These are phyloP conservation scores for Hyphodiscus sp. DNA, from an alignment of 2,329 filamentous ascomycete species.

Conservation along the genomic window DNA sequence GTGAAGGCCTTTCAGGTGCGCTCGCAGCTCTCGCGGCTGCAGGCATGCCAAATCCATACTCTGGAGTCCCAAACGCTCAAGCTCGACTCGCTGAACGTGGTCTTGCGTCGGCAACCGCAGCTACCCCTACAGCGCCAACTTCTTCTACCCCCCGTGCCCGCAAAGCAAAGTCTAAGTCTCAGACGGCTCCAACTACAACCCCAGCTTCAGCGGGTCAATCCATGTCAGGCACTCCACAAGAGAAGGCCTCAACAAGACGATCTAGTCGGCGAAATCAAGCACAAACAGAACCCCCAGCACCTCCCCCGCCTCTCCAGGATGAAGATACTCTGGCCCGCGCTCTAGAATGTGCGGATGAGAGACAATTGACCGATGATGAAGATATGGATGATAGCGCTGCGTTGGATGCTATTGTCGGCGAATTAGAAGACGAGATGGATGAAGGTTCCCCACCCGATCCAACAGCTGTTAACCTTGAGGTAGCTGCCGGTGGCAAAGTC, in stretches of 20 bases:
- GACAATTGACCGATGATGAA: conserved; percentile 69
- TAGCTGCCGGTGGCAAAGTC: conserved; percentile 78
- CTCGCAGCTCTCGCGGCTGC: conserved; percentile 74
- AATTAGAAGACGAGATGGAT: conserved; percentile 77
- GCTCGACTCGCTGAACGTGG: conserved; percentile 26
- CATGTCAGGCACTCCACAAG: conserved; percentile 40
- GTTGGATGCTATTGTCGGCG: conserved; percentile 83
- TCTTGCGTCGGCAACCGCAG: conserved; percentile 20
- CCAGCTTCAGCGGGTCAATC: conserved; percentile 37
- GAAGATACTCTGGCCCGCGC: conserved; percentile 60
- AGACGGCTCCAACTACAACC: conserved; percentile 36
- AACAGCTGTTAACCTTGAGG: conserved; percentile 84
- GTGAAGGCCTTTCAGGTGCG: conserved; percentile 58
- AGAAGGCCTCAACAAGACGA: conserved; percentile 54
- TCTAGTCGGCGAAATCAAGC: conserved; percentile 55
- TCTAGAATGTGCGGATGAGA: conserved; percentile 90
- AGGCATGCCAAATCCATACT: conserved; percentile 46
- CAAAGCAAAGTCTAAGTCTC: conserved; percentile 39
- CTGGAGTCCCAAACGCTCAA: conserved; percentile 24
- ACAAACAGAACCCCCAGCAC: conserved; percentile 44
- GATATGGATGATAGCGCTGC: conserved; percentile 59
- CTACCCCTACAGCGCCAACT: conserved; percentile 34
- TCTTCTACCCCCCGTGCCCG: conserved; percentile 30
- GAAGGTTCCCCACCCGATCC: conserved; percentile 71
- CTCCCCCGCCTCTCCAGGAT: conserved; percentile 48